phyloP scores from a whole-genome alignment of 140 eudicot genomes.

The Flaveria floridana region DNA sequence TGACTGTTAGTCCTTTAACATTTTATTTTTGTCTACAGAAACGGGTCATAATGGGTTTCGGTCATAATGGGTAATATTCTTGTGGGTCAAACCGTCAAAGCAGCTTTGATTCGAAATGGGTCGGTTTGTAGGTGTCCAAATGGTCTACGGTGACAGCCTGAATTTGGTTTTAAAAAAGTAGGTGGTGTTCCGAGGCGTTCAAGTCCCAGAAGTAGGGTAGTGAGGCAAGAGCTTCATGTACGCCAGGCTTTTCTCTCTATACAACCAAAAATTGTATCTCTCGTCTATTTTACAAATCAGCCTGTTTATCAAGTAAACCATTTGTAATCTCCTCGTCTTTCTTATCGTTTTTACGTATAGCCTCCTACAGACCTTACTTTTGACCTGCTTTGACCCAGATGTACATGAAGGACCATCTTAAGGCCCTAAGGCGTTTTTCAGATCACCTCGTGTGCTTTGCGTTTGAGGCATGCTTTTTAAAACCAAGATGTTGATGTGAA shows the following conservation, averaged over 20 bases:
- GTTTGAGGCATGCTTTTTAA: too few relatives aligned
- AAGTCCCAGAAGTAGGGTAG: neutral
- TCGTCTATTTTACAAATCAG: neutral
- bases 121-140: neutral
- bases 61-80: neutral
- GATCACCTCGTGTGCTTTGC: too few relatives aligned
- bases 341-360: neutral
- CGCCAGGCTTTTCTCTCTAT: neutral
- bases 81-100: neutral
- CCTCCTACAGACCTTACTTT: neutral
- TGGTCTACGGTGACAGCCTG: neutral
- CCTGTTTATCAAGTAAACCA: neutral
- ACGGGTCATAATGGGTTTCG: slow-evolving; percentile 1
- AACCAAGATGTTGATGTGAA: neutral
- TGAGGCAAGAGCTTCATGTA: neutral
- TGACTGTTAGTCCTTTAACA: slow-evolving; percentile 14
- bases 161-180: neutral
- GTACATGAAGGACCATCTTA: too few relatives aligned
- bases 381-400: too few relatives aligned
- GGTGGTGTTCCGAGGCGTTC: neutral
- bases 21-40: neutral
- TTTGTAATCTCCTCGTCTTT: neutral
- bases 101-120: neutral
- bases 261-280: neutral
- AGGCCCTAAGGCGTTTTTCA: too few relatives aligned